These are phyloP conservation scores for Jimgerdemannia flammicorona DNA, from an alignment of 192 early-diverging fungal genomes.

Conservation along the genomic window DNA sequence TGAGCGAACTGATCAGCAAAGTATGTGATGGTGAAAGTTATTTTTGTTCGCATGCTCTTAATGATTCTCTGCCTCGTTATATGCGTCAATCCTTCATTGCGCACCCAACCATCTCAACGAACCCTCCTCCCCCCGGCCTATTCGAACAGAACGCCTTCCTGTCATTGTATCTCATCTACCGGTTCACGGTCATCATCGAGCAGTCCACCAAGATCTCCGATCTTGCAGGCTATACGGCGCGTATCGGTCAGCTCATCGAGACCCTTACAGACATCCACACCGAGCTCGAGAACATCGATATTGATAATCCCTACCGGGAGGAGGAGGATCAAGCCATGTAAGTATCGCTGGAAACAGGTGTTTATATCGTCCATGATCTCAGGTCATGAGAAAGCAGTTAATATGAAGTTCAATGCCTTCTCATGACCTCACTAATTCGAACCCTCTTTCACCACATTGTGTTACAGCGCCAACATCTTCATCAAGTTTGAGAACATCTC, in stretches of 20 bases:
- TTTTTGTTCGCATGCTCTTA: background rate
- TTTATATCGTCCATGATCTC: too few relatives aligned
- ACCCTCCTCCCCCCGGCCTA: background rate
- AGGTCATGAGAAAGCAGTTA: too few relatives aligned
- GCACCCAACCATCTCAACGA: background rate
- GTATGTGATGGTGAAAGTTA: conserved; percentile 4
- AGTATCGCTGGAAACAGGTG: background rate
- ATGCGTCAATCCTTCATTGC: background rate
- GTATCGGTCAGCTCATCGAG: conserved; percentile 80
- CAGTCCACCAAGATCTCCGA: conserved; percentile 68
- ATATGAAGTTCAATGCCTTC: too few relatives aligned
- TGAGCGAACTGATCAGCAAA: conserved; percentile 75
- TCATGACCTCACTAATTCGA: too few relatives aligned
- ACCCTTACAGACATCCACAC: conserved; percentile 52
- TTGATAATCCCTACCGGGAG: conserved; percentile 38
- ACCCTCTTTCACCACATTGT: background rate
- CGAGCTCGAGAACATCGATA: conserved; percentile 43
- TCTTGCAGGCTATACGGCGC: conserved; percentile 77
- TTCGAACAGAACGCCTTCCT: conserved; percentile 63
- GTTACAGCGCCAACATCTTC: background rate
- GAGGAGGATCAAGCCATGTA: conserved; percentile 8
- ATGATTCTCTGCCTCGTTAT: background rate
- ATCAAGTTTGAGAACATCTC: conserved; percentile 36
- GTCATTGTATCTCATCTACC: conserved; percentile 80
- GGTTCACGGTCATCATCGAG: conserved; percentile 68